Evolutionary conservation across 2,329 filamentous ascomycete species (phyloP), one percentile per base, ranked within the genome.

Genomic region (Fusarium sp.): DNA sequence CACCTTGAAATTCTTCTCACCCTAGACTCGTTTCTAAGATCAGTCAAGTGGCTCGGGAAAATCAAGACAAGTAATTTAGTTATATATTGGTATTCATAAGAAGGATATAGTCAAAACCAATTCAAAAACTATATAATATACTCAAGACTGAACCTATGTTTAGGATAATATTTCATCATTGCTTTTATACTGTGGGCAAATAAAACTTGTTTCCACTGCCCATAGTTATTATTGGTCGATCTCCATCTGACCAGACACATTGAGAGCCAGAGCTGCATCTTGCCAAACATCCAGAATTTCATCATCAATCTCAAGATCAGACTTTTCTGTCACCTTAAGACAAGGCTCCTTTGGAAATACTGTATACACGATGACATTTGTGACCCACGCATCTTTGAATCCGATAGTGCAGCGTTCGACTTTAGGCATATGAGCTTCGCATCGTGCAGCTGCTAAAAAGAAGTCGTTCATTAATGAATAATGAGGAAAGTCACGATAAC

Each of bases 341-440:
- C 46, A 57, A 11, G 46, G 40, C 1, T 46, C 34, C 3, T n/a
- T 19, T 2, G 59, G 40, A 24, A 31, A 31, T 2, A 26, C 19
- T 3, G 57, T 62, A 6, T 24, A 46, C 2, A 57, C 57, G 5
- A 7, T 4, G 3, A 64, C 17, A 19, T 4, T n/a, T 2, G 38
- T 45, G 4, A 1, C 4, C 61, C 50, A 62, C 0, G 33, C n/a
- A 31, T 63, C 60, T 21, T 17, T 19, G 6, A 64, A 26, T 5
- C 33, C 17, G 11, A 64, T 3, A 0, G 39, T 57, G 21, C 36
- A 28, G 1, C 21, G 19, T 17, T 57, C 13, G 5, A 19, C 44
- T 7, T 42, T 57, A 8, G 39, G 61, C 51, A 64, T 64, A 2
- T 26, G 15, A 4, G 44, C 34, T 26, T 31, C n/a, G 10, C 61